Conservation (phyloP, 2,329 filamentous ascomycete species). For the Trichoderma endophyticum region DNA sequence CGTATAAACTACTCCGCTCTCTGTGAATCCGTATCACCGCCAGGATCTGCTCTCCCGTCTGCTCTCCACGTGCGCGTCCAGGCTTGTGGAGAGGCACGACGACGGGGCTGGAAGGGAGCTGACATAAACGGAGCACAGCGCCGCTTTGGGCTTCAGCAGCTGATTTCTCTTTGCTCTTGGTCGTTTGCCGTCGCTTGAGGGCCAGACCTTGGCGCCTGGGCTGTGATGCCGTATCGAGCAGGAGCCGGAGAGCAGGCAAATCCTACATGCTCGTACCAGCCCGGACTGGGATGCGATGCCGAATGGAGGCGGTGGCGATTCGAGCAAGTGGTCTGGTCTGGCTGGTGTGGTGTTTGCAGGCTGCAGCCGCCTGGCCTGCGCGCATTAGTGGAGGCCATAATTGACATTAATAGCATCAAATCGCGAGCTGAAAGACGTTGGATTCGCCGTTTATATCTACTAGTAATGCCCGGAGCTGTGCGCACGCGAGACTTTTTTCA, state of each 20-base stretch:
- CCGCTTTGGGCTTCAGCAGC: slow-evolving; percentile 1
- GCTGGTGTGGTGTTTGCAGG: not conserved
- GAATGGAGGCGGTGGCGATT: not conserved
- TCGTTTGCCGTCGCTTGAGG: not conserved
- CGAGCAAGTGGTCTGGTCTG: not conserved
- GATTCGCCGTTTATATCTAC: not conserved
- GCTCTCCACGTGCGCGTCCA: slow-evolving; percentile 7
- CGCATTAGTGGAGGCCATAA: not conserved
- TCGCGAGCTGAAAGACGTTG: not conserved
- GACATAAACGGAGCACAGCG: not conserved
- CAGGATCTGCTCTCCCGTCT: slow-evolving; percentile 2
- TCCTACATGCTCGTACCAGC: not conserved
- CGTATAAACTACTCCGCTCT: not conserved
- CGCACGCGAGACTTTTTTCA: not conserved
- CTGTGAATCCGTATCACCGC: not conserved
- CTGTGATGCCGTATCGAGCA: slow-evolving; percentile 4
- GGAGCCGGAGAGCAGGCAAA: not conserved
- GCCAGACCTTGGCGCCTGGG: not conserved
- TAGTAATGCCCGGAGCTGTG: not conserved
- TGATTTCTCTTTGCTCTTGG: not conserved
- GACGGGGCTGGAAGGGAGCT: not conserved
- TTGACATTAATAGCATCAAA: not conserved
- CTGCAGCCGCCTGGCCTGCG: not conserved
- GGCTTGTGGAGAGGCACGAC: not conserved
- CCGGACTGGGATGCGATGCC: not conserved